Base-by-base conservation (phyloP, 2,329 filamentous ascomycete genomes). In the Pestalotiopsis fici region DNA sequence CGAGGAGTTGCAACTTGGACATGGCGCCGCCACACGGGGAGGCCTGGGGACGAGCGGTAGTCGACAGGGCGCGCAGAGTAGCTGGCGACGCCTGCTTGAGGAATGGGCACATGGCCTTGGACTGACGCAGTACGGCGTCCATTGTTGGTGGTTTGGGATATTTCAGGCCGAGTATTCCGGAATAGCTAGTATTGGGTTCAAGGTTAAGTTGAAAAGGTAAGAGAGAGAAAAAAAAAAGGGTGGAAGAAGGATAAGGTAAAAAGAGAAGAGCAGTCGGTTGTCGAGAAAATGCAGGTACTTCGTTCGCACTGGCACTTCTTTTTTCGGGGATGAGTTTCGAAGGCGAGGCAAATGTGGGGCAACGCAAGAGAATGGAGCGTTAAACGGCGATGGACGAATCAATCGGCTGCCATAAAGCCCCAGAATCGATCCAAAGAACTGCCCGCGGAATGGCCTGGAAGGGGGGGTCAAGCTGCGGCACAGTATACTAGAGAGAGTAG, bases 81-180 rank as follows among this genome's bases (percentile, higher is more conserved):
- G 94, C 92, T 73, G 95, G 94, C 47, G 95, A 95, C 43, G 96
- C 95, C 83, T 95, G 93, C 86, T 95, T 95, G 81, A 99, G 86
- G 84, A 99, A 99, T 66, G 96, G 96, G 84, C 96, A 99, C 91
- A 99, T 92, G 79, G 93, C 90, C 87, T 95, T 94, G 80, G 95
- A 98, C 83, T 98, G 95, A 81, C 94, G 94, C 76, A 98, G 90
- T 75, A 98, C 90, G 76, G 93, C 88, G 87, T 99, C 96, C 96
- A 99, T 99, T 77, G 18, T 70, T 78, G 72, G 63, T 83, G 76
- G 69, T 50, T 28, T 27, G 18, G n/a, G 43, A 47, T 63, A 12
- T 35, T n/a, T 43, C 60, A 9, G 21, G n/a, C 23, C 60, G 56
- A 28, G n/a, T 21, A n/a, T 31, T 31, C 28, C 13, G 23, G 18